Evolutionary conservation across 805 yeast genomes (phyloP), one percentile per base, ranked within the genome.

Genomic region (Ogataea trehalophila): DNA sequence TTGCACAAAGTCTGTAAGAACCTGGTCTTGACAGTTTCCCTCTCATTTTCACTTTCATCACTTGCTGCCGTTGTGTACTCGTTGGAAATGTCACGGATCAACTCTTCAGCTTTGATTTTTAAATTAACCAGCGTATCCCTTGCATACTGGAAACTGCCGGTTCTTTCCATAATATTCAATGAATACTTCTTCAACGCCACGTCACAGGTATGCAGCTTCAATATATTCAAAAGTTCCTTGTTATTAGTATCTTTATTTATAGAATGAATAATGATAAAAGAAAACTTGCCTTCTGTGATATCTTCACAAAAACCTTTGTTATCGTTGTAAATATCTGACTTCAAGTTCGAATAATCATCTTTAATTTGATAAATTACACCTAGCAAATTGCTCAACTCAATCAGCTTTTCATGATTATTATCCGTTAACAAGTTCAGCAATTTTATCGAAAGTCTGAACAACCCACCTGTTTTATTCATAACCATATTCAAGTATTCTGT

Each of bases 261-360:
- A 4, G 83, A 75, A 63, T 88, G 94, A 16, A 91, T 76, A 2
- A 91, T 80, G 0, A 97, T 97, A 52, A 87, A 85, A 0, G 96
- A 87, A 50, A 85, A 79, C 65, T 90, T 91, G 0, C 97, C 97
- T 62, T 91, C 97, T 0, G 89, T 80, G 31, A 91, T 75, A 60
- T 91, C 98, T 57, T 91, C 97, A 45, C 88, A 80, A 52, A 77
- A 77, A 2, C 95, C 96, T 73, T 87, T 86, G 60, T 80, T 81
- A 42, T 73, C 68, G n/a, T 69, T 67, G 48, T 80, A 72, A 11
- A 67, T 66, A 22, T 70, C 72, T 44, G 80, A 75, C 23, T 74
- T 73, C 45, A 91, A 66, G 58, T 91, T 91, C 54, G 86, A 63
- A 51, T 83, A 84, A 63, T 91, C 98, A 63, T 91, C 97, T 53